Conservation (phyloP, 441 rosid species). For the Biscutella laevigata region DNA sequence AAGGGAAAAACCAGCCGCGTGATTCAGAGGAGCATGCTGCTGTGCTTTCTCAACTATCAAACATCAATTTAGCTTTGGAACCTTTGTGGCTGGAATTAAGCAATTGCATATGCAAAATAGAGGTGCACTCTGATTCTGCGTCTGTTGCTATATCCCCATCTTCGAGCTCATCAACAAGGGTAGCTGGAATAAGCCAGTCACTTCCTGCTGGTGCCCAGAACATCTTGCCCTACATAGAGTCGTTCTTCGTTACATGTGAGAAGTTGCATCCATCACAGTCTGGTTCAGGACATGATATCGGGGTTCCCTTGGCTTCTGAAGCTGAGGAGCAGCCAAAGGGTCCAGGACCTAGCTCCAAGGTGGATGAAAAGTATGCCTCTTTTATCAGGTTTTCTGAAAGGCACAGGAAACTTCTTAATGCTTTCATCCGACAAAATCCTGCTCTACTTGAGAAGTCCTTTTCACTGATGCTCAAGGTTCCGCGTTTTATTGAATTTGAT, state of each 20-base stretch:
- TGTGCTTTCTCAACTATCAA: slow-evolving; percentile 58
- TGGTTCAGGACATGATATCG: slow-evolving; percentile 50
- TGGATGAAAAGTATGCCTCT: slow-evolving; percentile 71
- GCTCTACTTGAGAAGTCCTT: slow-evolving; percentile 91
- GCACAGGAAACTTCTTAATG: slow-evolving; percentile 83
- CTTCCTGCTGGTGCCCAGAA: slow-evolving; percentile 96
- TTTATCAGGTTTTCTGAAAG: slow-evolving; percentile 85
- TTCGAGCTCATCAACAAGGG: slow-evolving; percentile 40
- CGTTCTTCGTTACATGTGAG: slow-evolving; percentile 84
- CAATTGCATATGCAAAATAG: slow-evolving; percentile 81
- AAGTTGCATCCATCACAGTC: slow-evolving; percentile 77
- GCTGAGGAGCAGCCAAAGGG: slow-evolving; percentile 56
- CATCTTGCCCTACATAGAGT: slow-evolving; percentile 82
- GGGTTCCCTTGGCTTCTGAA: slow-evolving; percentile 44
- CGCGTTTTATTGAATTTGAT: slow-evolving; percentile 91
- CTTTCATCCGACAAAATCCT: slow-evolving; percentile 88
- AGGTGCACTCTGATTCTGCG: slow-evolving; percentile 66
- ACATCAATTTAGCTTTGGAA: slow-evolving; percentile 67
- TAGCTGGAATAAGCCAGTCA: slow-evolving; percentile 58
- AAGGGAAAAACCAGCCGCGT: slow-evolving; percentile 51
- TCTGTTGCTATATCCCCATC: slow-evolving; percentile 33
- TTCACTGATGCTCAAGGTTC: slow-evolving; percentile 87
- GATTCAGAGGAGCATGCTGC: slow-evolving; percentile 43
- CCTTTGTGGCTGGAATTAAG: slow-evolving; percentile 89
- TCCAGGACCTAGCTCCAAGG: slow-evolving; percentile 40